Conservation (phyloP, 306 rosid species). For the Spatholobus suberectus region DNA sequence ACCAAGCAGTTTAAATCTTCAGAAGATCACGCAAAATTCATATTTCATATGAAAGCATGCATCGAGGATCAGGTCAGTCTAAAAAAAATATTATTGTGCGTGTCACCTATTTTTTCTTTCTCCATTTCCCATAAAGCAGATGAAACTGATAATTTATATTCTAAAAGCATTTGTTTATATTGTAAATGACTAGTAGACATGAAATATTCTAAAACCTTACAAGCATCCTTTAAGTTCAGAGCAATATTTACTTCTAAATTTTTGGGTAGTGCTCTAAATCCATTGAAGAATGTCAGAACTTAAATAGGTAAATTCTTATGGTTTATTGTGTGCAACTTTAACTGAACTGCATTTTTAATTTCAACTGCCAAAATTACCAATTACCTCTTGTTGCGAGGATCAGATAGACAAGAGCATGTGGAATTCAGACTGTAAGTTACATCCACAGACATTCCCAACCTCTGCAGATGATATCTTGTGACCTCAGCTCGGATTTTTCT, state of each 20-base stretch:
- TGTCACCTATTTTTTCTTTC: not conserved
- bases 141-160: not conserved
- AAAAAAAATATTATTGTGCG: not conserved
- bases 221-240: no score
- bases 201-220: not conserved
- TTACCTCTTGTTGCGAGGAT: conserved; percentile 62
- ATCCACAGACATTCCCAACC: conserved; percentile 83
- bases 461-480: conserved; percentile 76
- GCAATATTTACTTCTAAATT: no score
- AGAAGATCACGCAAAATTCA: not conserved
- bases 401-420: conserved; percentile 59
- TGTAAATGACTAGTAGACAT: not conserved
- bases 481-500: conserved; percentile 79
- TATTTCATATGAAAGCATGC: not conserved
- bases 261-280: no score
- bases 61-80: not conserved
- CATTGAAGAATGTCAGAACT: no score
- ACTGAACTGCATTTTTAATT: not conserved
- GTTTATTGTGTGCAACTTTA: no score
- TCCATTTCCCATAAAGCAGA: not conserved
- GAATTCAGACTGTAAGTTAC: conserved; percentile 58
- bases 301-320: no score
- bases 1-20: not conserved
- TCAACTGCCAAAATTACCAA: conserved; percentile 16
- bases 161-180: not conserved